These are phyloP conservation scores for Discostella stelligeroides DNA, from an alignment of 108 stramenopile genomes.

Conservation along the genomic window DNA sequence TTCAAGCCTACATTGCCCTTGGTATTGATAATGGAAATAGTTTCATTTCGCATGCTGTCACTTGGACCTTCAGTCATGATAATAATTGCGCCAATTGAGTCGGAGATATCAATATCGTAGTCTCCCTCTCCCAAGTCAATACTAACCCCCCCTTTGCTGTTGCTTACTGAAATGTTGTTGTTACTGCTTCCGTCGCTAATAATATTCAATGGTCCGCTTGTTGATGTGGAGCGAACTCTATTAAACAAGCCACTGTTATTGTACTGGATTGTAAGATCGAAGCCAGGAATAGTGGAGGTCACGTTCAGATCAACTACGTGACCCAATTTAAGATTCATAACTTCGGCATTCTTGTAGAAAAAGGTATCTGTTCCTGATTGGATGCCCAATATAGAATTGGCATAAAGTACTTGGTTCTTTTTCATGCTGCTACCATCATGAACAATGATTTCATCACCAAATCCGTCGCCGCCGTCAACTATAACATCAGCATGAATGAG, in stretches of 20 bases:
- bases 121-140: constrained; percentile 16
- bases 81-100: neutral
- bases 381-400: neutral
- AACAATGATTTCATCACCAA: constrained; percentile 17
- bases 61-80: neutral
- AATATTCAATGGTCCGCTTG: constrained; percentile 8
- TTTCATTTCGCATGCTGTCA: too few species aligned
- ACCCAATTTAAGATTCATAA: neutral
- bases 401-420: neutral
- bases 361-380: neutral
- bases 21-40: neutral
- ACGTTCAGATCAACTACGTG: neutral
- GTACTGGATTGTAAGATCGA: neutral
- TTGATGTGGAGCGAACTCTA: constrained; percentile 1
- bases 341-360: neutral
- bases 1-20: neutral
- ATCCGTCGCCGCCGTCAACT: constrained; percentile 28
- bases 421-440: constrained; percentile 13
- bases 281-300: neutral
- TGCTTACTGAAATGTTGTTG: neutral
- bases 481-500: constrained; percentile 5
- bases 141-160: neutral
- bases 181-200: constrained; percentile 4
- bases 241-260: neutral
- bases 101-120: constrained; percentile 5